phyloP scores from a whole-genome alignment of 2,329 filamentous ascomycete genomes.

The Leptographium galeiforme region DNA sequence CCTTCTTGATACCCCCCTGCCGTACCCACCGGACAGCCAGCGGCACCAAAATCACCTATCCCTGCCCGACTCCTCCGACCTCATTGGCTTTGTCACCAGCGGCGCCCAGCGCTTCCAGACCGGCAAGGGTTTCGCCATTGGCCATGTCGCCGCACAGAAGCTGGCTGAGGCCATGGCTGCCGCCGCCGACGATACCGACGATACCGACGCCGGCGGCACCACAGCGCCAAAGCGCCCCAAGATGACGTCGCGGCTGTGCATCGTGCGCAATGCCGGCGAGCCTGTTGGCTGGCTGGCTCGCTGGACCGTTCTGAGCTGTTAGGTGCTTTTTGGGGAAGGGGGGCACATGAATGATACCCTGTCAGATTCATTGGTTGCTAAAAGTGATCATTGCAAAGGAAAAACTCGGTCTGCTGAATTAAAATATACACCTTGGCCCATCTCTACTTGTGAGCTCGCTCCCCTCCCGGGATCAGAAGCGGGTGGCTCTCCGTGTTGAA shows the following conservation, averaged over 20 bases:
- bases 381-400: too few relatives aligned
- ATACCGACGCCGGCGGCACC: slow-evolving; percentile 1
- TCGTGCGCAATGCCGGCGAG: slow-evolving; percentile 72
- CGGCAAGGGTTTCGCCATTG: slow-evolving; percentile 65
- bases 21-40: slow-evolving; percentile 21
- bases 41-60: slow-evolving; percentile 37
- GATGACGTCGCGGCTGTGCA: slow-evolving; percentile 41
- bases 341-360: background rate
- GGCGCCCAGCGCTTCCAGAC: slow-evolving; percentile 70
- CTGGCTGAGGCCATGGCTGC: slow-evolving; percentile 28
- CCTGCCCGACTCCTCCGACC: slow-evolving; percentile 59
- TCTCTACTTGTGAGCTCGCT: background rate
- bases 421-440: background rate
- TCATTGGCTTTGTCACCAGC: slow-evolving; percentile 83
- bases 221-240: slow-evolving; percentile 5
- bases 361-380: background rate
- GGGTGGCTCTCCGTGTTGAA: slow-evolving; percentile 38
- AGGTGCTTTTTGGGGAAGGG: too few relatives aligned
- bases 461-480: slow-evolving; percentile 2
- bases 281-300: slow-evolving; percentile 60
- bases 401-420: background rate
- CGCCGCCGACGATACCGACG: background rate
- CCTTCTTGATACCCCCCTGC: slow-evolving; percentile 26
- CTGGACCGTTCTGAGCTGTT: slow-evolving; percentile 10
- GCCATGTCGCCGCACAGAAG: slow-evolving; percentile 42